Evolutionary conservation across 805 yeast genomes (phyloP), one percentile per base, ranked within the genome.

Genomic region (Yarrowia alimentaria): DNA sequence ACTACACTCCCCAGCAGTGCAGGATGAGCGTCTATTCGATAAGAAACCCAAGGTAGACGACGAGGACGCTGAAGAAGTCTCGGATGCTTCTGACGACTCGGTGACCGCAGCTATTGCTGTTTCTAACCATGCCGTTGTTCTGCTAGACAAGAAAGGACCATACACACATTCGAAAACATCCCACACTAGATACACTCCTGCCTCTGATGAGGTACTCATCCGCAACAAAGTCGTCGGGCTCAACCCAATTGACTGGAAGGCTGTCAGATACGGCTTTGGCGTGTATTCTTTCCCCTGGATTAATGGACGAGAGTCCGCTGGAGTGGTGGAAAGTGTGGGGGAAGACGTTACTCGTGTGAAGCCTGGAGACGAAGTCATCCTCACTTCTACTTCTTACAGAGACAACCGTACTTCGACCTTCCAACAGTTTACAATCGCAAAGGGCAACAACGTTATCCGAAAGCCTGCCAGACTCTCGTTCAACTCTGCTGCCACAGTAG

Each of bases 161-260:
- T 43, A 43, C 24, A 24, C 28, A 14, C 37, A 43, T 28, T 43
- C 50, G 3, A 5, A 18, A 6, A 10, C 34, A 3, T 43, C 29
- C 2, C 50, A 30, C 5, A 17, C 22, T 1, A 12, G 28, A n/a
- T 43, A 43, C 50, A 22, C 12, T 5, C 50, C 50, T 16, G 50
- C 11, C 3, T 9, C 50, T 4, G 52, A 48, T 18, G 52, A 48
- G 25, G 49, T 48, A 3, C 34, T 48, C n/a, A 24, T 48, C 3
- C 21, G 50, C 3, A 48, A 48, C 32, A 35, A 38, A 13, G 52
- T 48, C 11, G 20, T 48, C n/a, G 52, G 52, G 5, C 33, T 48
- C 21, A 48, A 48, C 14, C 52, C 52, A 11, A 48, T 48, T 18
- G 52, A 48, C 21, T 48, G 52, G 52, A 48, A 48, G 24, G 49